Evolutionary conservation across 176 grass and related monocot species (phyloP).

Genomic region (Eremochloa ophiuroides): DNA sequence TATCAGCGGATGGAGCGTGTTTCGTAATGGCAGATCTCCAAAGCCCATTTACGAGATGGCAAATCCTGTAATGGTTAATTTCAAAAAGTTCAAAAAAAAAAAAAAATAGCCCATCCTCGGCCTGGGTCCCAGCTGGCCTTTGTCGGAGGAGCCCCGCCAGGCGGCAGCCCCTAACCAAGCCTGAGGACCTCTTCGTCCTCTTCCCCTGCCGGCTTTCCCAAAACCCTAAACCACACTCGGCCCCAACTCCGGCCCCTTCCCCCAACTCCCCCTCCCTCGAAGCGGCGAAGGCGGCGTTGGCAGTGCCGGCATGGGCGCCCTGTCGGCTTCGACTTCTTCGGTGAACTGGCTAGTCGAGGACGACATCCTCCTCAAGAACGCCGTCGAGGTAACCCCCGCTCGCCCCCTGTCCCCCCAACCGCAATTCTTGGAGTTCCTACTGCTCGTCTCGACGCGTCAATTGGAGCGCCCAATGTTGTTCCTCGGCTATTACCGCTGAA

Average conservation of each 20-base stretch:
- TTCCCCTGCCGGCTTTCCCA: neutral
- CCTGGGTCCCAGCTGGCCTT: too few species aligned
- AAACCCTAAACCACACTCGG: slow-evolving; percentile 45
- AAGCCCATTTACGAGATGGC: too few species aligned
- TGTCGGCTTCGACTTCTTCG: slow-evolving; percentile 42
- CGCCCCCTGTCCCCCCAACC: neutral
- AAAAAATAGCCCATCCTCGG: too few species aligned
- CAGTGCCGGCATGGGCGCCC: slow-evolving; percentile 47
- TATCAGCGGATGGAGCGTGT: too few species aligned
- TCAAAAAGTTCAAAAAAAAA: too few species aligned
- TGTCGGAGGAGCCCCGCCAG: too few species aligned
- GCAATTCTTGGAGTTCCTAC: neutral
- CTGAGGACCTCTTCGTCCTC: neutral
- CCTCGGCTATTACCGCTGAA: neutral
- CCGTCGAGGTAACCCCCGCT: slow-evolving; percentile 48
- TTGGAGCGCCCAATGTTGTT: neutral
- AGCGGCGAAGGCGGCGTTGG: slow-evolving; percentile 4
- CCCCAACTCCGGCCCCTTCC: neutral
- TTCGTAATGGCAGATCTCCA: too few species aligned
- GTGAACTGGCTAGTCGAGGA: slow-evolving; percentile 62
- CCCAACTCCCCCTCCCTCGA: neutral
- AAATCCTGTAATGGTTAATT: too few species aligned
- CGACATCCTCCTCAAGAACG: slow-evolving; percentile 81
- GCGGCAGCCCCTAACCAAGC: neutral
- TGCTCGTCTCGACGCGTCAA: neutral